Base-by-base conservation (phyloP, 2,329 filamentous ascomycete genomes). In the Neocatenulostroma microsporum region DNA sequence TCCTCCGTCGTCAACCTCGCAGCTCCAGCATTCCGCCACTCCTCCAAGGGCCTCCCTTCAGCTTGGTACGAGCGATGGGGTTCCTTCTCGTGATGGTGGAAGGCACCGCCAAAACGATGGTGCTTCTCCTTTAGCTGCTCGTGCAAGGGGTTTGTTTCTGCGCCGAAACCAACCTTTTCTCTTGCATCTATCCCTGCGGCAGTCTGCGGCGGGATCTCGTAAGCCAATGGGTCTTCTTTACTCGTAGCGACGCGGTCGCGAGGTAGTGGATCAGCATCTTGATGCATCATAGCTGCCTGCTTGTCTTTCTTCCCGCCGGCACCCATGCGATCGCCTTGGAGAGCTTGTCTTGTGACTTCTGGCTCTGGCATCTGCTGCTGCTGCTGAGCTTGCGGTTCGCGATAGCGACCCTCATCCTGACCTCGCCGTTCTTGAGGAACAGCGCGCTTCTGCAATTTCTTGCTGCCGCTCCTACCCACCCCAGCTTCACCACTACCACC, bases 31-130 rank as follows among this genome's bases (percentile, higher is more conserved):
- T 51, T 50, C 40, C 55, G 64, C 68, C 68, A 70, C 34, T 71
- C 67, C 21, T 84, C 74, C 6, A 88, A 64, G 52, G 76, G 78
- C 37, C 66, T 62, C 0, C 76, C 69, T 3, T 73, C 21, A 14
- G 42, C 66, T 20, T 74, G 61, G 53, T 84, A 85, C 9, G 51
- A 26, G 13, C 52, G 47, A n/a, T n/a, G n/a, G 55, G 63, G 47
- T 54, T 69, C 57, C 56, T 70, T 33, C 59, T 56, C 57, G 60
- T 69, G 25, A 56, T 66, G 37, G 64, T 55, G 42, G 61, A 52
- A 66, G 54, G 44, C 55, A 47, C 39, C 62, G 56, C 50, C 44
- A 28, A 58, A 46, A n/a, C 51, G 39, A 39, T 58, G 57, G n/a
- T 55, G 49, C 17, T 55, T 46, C 12, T 58, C 53, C 11, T 56